These are phyloP conservation scores for Paraphaeosphaeria sporulosa DNA, from an alignment of 2,329 filamentous ascomycete genomes.

Conservation along the genomic window DNA sequence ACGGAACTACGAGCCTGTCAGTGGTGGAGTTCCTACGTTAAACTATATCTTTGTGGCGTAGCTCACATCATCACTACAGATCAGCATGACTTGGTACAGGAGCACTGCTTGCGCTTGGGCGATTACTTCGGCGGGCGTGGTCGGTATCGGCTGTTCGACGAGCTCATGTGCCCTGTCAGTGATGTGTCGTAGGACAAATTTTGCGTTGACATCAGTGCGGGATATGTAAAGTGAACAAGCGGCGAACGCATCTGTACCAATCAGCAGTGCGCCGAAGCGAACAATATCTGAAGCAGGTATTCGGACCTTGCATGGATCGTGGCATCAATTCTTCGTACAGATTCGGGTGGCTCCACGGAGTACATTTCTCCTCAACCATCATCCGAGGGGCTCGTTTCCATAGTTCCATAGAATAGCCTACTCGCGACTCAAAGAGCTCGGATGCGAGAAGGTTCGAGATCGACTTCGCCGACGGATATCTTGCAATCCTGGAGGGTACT, in stretches of 20 bases:
- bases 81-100: constrained; percentile 38
- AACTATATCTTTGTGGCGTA: no score
- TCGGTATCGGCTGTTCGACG: constrained; percentile 31
- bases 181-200: constrained; percentile 60
- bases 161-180: constrained; percentile 56
- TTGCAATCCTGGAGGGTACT: neutral
- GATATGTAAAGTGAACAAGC: constrained; percentile 62
- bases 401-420: constrained; percentile 37
- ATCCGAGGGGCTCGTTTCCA: constrained; percentile 35
- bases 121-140: constrained; percentile 28
- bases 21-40: neutral
- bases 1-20: constrained; percentile 17
- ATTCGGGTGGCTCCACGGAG: constrained; percentile 62
- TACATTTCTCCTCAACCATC: constrained; percentile 60
- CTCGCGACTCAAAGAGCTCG: constrained; percentile 29
- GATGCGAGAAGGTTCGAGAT: constrained; percentile 27
- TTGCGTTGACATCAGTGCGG: constrained; percentile 58
- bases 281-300: neutral
- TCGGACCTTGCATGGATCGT: constrained; percentile 57
- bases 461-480: constrained; percentile 4
- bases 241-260: constrained; percentile 57
- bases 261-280: neutral
- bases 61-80: constrained; percentile 34
- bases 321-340: constrained; percentile 63
- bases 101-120: constrained; percentile 40